A percentile compares a stretch with the other conserved stretches of the same genome.
Evolutionary conservation across 805 yeast genomes (phyloP).

Genomic region (Ogataea haglerorum): DNA sequence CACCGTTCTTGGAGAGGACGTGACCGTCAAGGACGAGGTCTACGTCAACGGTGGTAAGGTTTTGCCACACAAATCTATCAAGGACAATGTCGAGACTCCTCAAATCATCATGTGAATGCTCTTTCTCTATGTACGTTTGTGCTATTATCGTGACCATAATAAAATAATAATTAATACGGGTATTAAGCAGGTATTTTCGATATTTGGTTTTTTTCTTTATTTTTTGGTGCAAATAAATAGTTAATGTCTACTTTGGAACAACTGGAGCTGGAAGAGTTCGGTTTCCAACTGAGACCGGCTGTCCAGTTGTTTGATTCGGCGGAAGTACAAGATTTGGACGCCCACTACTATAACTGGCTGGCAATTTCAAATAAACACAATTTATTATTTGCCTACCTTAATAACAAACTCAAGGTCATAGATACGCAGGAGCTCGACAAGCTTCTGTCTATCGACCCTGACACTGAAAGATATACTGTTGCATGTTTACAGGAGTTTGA

Average conservation of each 20-base stretch:
- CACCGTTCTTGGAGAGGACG: constrained; percentile 98
- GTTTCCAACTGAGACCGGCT: constrained; percentile 28
- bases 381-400: constrained; percentile 21
- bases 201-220: not conserved
- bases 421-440: constrained; percentile 17
- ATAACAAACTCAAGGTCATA: constrained; percentile 18
- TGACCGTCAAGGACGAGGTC: constrained; percentile 95
- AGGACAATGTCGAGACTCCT: constrained; percentile 95
- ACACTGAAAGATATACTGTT: constrained; percentile 5
- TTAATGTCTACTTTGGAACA: constrained; percentile 13
- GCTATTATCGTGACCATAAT: constrained; percentile 4
- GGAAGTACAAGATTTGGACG: constrained; percentile 2
- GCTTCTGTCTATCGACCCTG: constrained; percentile 14
- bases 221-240: not conserved
- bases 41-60: constrained; percentile 99
- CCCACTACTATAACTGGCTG: constrained; percentile 17
- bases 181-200: not conserved
- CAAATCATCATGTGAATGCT: constrained; percentile 86
- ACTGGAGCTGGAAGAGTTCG: constrained; percentile 30
- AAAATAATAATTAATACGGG: not conserved
- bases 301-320: constrained; percentile 24
- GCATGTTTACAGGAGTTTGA: not conserved
- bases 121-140: constrained; percentile 5
- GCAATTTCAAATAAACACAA: constrained; percentile 20
- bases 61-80: constrained; percentile 96